These are phyloP conservation scores for Ilex aquifolium DNA, from an alignment of 257 asterid species.

Conservation along the genomic window DNA sequence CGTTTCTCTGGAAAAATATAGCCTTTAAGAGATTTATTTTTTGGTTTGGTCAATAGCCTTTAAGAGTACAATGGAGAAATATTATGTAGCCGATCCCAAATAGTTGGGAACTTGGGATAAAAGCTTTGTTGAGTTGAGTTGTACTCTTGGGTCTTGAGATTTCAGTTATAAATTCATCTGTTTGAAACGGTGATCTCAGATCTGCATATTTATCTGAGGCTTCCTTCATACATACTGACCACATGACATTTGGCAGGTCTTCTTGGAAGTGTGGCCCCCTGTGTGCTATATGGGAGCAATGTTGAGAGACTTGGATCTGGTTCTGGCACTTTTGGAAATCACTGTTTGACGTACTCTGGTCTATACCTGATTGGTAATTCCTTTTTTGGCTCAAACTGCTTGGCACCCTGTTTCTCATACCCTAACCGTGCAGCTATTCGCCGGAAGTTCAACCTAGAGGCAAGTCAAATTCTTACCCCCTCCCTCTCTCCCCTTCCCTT, in stretches of 20 bases:
- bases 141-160: too few relatives aligned
- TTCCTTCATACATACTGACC: too few relatives aligned
- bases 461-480: conserved; percentile 11
- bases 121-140: too few relatives aligned
- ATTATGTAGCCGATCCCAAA: too few relatives aligned
- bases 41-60: too few relatives aligned
- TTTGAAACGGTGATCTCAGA: too few relatives aligned
- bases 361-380: conserved; percentile 66
- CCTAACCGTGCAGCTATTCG: conserved; percentile 83
- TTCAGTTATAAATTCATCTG: too few relatives aligned
- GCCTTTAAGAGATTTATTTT: too few relatives aligned
- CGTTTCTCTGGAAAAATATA: too few relatives aligned
- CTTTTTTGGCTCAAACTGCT: conserved; percentile 70
- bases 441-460: conserved; percentile 84
- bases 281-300: conserved; percentile 87
- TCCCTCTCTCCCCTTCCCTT: neutral
- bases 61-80: too few relatives aligned
- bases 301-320: conserved; percentile 73
- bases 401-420: conserved; percentile 85
- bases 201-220: too few relatives aligned
- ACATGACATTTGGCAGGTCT: conserved; percentile 48
- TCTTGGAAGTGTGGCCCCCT: conserved; percentile 80
- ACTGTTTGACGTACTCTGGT: conserved; percentile 87
- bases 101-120: too few relatives aligned
- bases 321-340: conserved; percentile 66